Base-by-base conservation (phyloP, 2,329 filamentous ascomycete species). In the Penicillium sumatraense region DNA sequence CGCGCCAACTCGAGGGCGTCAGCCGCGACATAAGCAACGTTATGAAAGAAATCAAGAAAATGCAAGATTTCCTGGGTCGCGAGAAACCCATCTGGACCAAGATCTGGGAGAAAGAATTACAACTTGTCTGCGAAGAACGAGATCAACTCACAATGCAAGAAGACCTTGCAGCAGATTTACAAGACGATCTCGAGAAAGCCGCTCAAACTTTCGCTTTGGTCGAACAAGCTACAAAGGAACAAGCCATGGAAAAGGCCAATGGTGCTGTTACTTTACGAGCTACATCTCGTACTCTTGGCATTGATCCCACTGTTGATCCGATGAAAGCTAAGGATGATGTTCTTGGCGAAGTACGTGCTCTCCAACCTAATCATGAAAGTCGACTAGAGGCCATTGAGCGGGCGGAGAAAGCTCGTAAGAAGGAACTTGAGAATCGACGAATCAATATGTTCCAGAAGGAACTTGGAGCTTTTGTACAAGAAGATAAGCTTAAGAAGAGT, bases 1-100 rank as follows among this genome's bases (percentile, higher is more conserved):
- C 93, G 5, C 86, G 93, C 57, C 93, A 97, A 78, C 86, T 99
- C 42, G 95, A 98, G 75, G 81, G 80, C 33, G 93, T 97, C 18
- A 89, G 89, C 62, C 96, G 95, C 75, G 93, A 98, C 66, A 92
- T 99, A 59, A 86, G 87, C 46, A 77, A 82, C 52, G 87, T 95
- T 27, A 89, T 87, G 46, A 88, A 91, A 69, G 93, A 97, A 69
- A 86, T 99, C 59, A 95, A 91, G 83, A 93, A 90, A 77, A 89
- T 99, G 83, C 90, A 96, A 71, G 93, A 96, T 14, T 96, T 90
- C 79, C 85, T 99, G 78, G 88, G 87, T 66, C 85, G 86, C 44
- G 95, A 99, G 82, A 96, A 96, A 75, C 95, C 95, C 0, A 82
- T 97, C 54, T 99, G 95, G 93, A 97, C 92, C 51, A 97, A 97